phyloP scores from a whole-genome alignment of 306 rosid genomes.

The Fragaria ananassa region DNA sequence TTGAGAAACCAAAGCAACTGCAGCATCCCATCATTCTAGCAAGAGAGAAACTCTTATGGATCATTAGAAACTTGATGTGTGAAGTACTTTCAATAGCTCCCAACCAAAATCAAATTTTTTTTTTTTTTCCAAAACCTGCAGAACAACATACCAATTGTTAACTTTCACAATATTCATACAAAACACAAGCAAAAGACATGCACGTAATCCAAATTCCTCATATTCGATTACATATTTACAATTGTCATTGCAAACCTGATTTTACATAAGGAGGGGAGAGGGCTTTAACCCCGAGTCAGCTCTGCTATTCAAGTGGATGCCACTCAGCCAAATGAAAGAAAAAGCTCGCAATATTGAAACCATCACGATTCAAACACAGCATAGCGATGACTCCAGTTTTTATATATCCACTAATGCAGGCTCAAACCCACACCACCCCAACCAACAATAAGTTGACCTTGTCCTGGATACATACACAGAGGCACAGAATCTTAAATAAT shows the following conservation, averaged over 20 bases:
- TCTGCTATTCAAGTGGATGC: conserved; percentile 82
- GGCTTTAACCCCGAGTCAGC: conserved; percentile 62
- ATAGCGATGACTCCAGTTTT: conserved; percentile 62
- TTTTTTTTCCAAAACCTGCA: conserved; percentile 34
- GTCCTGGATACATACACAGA: conserved; percentile 27
- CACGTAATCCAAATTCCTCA: neutral
- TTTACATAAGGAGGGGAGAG: conserved; percentile 31
- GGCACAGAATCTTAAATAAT: conserved; percentile 4
- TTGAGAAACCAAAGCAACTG: conserved; percentile 73
- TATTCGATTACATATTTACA: neutral
- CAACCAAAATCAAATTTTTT: conserved; percentile 27
- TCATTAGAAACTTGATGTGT: conserved; percentile 48
- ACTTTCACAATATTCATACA: conserved; percentile 20
- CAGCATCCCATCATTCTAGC: conserved; percentile 71
- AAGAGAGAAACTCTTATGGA: conserved; percentile 45
- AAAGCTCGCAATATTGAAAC: conserved; percentile 42
- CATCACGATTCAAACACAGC: conserved; percentile 61
- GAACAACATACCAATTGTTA: conserved; percentile 16
- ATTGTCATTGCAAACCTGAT: conserved; percentile 43
- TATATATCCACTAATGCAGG: conserved; percentile 47
- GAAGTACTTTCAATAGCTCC: conserved; percentile 29
- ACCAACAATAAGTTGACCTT: conserved; percentile 71
- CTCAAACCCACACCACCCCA: conserved; percentile 50
- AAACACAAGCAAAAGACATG: neutral
- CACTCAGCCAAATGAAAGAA: conserved; percentile 84